Evolutionary conservation across 2,329 filamentous ascomycete species (phyloP), one percentile per base, ranked within the genome.

Genomic region (Apiospora malaysiana): DNA sequence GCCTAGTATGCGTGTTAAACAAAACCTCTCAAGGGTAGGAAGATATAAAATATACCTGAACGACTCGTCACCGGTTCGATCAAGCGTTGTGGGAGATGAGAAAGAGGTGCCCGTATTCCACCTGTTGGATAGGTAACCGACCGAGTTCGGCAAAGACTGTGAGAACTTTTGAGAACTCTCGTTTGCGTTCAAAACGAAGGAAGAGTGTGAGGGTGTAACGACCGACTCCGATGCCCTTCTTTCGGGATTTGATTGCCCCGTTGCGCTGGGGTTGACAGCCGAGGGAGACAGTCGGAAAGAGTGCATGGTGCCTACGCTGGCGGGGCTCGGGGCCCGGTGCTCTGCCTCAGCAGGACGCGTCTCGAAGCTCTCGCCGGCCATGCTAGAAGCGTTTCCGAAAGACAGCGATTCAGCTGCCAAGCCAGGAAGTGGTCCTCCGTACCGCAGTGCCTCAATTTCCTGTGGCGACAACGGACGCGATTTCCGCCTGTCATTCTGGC

Each of bases 401-500:
- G 76, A 59, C 40, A 73, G 74, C 43, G 83, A 79, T 71, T 88
- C 85, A 43, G 85, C 84, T 5, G 86, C 84, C 56, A 88, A 79
- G 45, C 85, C 82, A 74, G 87, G 84, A 79, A 89, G 83, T 75
- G 84, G 75, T 67, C 77, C 85, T 66, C 88, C 84, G 78, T 88
- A 85, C 77, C 87, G 82, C 75, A 91, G 83, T 71, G 88, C 87
- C 73, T 87, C 90, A 70, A 95, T 88, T 79, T 96, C 94, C 80
- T 94, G 91, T 12, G 92, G 89, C 40, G 93, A 89, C 47, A 97
- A 87, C 66, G 95, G 94, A 76, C 93, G 92, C 70, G 94, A 94
- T 84, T 95, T 97, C 75, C 95, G 90, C 76, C 95, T 90, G 80
- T 97, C 94, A 82, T 97, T 97, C 81, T 98, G 95, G 75, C 95